phyloP scores from a whole-genome alignment of 768 basidiomycete genomes.

The Pisolithus tinctorius region DNA sequence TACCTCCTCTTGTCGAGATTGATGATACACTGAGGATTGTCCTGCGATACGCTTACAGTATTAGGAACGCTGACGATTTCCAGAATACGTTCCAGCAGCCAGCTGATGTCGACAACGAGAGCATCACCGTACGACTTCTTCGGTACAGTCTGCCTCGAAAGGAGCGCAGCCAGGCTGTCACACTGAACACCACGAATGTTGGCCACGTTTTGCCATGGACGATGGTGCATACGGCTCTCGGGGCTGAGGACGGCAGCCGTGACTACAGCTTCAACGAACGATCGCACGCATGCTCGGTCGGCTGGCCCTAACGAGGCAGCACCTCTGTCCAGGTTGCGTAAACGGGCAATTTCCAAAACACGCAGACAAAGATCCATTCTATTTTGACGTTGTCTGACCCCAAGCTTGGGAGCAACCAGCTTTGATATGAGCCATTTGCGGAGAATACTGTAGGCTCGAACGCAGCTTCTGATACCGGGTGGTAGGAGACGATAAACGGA shows the following conservation, averaged over 20 bases:
- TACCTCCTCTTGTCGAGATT: constrained; percentile 83
- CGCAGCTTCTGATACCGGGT: constrained; percentile 66
- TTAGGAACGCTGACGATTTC: constrained; percentile 75
- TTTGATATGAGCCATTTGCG: constrained; percentile 76
- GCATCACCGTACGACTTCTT: constrained; percentile 40
- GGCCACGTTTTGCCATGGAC: constrained; percentile 76
- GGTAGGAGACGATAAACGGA: constrained; percentile 68
- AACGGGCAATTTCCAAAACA: constrained; percentile 67
- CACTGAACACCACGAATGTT: constrained; percentile 50
- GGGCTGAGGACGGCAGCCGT: constrained; percentile 71
- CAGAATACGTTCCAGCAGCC: constrained; percentile 76
- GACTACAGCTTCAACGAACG: constrained; percentile 74
- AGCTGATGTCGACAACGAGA: constrained; percentile 71
- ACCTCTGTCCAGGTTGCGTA: constrained; percentile 44
- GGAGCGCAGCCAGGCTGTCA: constrained; percentile 53
- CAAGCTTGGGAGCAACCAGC: constrained; percentile 57
- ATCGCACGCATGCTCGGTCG: constrained; percentile 63
- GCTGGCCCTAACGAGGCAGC: constrained; percentile 29
- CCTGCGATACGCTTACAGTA: constrained; percentile 47
- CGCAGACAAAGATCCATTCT: constrained; percentile 69
- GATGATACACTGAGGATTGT: constrained; percentile 53
- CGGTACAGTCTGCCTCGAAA: constrained; percentile 45
- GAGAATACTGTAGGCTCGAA: constrained; percentile 68
- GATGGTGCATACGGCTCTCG: constrained; percentile 70
- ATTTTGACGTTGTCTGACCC: constrained; percentile 55